Percentiles rank a stretch among this genome's conserved stretches.
phyloP scores from a whole-genome alignment of 192 early-diverging fungal genomes.

The Tieghemiomyces parasiticus region DNA sequence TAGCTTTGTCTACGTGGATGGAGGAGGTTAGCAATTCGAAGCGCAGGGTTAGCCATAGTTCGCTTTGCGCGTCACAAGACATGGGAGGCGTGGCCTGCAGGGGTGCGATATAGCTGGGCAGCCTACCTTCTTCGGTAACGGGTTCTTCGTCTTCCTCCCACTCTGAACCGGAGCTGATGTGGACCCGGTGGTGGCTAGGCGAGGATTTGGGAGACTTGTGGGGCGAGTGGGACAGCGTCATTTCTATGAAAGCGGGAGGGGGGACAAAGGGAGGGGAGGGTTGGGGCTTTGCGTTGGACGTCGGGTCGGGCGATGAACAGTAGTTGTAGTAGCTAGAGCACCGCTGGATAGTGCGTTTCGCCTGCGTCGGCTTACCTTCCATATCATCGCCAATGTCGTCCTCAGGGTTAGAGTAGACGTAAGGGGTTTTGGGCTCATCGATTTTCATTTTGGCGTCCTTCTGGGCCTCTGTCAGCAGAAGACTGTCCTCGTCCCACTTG shows the following conservation, averaged over 20 bases:
- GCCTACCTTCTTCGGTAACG: constrained; percentile 18
- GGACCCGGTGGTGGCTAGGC: neutral
- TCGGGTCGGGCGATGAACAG: neutral
- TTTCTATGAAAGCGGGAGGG: neutral
- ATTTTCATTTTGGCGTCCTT: constrained; percentile 94
- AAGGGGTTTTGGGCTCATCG: constrained; percentile 91
- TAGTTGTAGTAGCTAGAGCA: neutral
- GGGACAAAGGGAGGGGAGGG: too few relatives aligned
- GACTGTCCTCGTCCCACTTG: constrained; percentile 90
- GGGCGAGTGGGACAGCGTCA: neutral
- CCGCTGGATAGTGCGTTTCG: neutral
- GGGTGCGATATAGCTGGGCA: too few relatives aligned
- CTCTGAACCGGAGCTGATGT: constrained; percentile 14
- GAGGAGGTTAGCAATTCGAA: neutral
- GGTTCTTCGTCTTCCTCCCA: constrained; percentile 17
- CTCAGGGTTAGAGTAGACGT: constrained; percentile 71
- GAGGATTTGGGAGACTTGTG: neutral
- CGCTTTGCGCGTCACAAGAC: too few relatives aligned
- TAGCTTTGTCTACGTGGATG: constrained; percentile 32
- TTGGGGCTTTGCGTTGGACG: neutral
- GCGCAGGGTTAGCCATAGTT: too few relatives aligned
- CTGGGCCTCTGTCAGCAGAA: constrained; percentile 75
- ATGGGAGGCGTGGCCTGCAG: too few relatives aligned
- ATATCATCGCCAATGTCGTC: constrained; percentile 52
- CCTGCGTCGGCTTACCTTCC: constrained; percentile 20